Base-by-base conservation (phyloP, 2,329 filamentous ascomycete species). In the Aschersonia sp. region DNA sequence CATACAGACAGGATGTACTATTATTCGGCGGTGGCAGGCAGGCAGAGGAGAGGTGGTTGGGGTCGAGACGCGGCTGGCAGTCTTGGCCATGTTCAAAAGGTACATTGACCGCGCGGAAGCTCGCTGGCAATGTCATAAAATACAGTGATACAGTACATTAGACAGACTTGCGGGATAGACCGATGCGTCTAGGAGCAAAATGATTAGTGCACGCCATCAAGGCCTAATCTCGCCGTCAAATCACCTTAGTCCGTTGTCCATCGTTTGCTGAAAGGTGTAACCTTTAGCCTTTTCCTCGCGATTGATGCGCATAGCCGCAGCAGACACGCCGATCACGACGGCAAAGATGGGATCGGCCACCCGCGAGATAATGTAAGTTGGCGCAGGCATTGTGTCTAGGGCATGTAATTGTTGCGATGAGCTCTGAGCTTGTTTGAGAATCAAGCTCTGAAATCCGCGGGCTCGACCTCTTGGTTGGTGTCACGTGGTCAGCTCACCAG, bases 271-370 rank as follows among this genome's bases (percentile, higher is more conserved):
- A 3, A 68, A 69, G 3, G 69, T 72, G 55, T 60, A 71, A 47
- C 76, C 76, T 61, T 77, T 76, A 45, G 71, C 72, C 59, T 74
- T 74, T 53, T 76, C 73, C 55, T 80, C 76, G 39, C 76, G 74
- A 53, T 72, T 78, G 64, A 80, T 77, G 51, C 76, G 69, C 42
- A 70, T 71, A 8, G 64, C 71, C 30, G 76, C 74, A 2, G 76
- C 76, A 30, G 69, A 68, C 31, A 78, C 54, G 14, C 76, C 76
- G 47, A 79, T 78, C 48, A 71, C 58, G 11, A 79, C 55, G 40
- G 74, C 76, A 47, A 80, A 80, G 37, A 80, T 69, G 14, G 76
- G 76, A 52, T 80, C 76, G 14, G 70, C 74, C 6, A 70, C 66
- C 55, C 69, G 66, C n/a, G 76, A 78, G 48, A 80, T 77, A 51